These are phyloP conservation scores for Fusarium tanahbumbuense DNA, from an alignment of 2,329 filamentous ascomycete species.

Conservation along the genomic window DNA sequence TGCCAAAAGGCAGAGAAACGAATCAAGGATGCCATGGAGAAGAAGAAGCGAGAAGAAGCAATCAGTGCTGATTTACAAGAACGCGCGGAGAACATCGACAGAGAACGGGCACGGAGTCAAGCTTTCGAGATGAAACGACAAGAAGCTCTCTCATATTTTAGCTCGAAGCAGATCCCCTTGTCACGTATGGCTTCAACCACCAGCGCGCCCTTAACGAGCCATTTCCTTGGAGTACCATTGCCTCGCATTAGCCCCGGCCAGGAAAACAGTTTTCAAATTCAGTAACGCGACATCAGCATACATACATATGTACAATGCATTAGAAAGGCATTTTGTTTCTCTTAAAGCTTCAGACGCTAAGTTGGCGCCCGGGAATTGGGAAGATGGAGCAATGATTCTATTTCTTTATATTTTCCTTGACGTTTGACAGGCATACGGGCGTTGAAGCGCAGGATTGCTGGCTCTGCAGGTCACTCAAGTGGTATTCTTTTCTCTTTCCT, in stretches of 20 bases:
- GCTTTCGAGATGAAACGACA: slow-evolving; percentile 62
- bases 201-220: slow-evolving; percentile 38
- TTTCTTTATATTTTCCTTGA: slow-evolving; percentile 19
- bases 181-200: slow-evolving; percentile 50
- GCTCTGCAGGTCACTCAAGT: slow-evolving; percentile 4
- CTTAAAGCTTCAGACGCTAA: background rate
- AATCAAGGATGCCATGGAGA: slow-evolving; percentile 55
- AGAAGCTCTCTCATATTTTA: slow-evolving; percentile 58
- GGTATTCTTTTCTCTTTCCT: background rate
- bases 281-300: slow-evolving; percentile 6
- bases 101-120: slow-evolving; percentile 62
- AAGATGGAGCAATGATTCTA: slow-evolving; percentile 13
- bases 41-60: slow-evolving; percentile 55
- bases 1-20: slow-evolving; percentile 60
- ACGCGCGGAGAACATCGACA: slow-evolving; percentile 55
- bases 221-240: slow-evolving; percentile 31
- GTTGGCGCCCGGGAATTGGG: slow-evolving; percentile 2
- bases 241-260: slow-evolving; percentile 43
- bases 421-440: slow-evolving; percentile 9
- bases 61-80: slow-evolving; percentile 59
- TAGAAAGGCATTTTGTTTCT: slow-evolving; percentile 1
- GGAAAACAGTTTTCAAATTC: slow-evolving; percentile 25
- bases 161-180: slow-evolving; percentile 40
- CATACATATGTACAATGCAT: background rate
- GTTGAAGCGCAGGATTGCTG: background rate